Base-by-base conservation (phyloP, 2,329 filamentous ascomycete genomes). In the Penicillium frequentans region DNA sequence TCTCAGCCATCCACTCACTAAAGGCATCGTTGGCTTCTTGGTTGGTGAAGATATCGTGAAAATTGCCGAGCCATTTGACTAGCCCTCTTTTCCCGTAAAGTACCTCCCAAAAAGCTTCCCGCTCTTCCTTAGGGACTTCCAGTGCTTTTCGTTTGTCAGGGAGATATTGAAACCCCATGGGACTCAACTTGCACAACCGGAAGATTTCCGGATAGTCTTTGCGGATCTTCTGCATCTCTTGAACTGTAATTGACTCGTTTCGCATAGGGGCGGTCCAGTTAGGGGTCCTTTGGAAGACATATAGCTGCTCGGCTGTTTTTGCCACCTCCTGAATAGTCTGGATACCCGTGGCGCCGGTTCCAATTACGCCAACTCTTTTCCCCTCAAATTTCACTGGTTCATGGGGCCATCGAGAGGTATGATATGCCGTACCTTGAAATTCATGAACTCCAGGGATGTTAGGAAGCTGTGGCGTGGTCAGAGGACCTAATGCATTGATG, bases 271-370 rank as follows among this genome's bases (percentile, higher is more conserved):
- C 23, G 23, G 23, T 23, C 23, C 23, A 23, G 23, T 68, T 69
- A 0, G 69, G 62, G 0, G 65, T 65, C 1, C 66, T 60, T 33
- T 67, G 64, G 31, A 67, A 67, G 14, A 68, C 60, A 4, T 67
- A 65, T 2, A 68, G 60, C 5, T 56, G 35, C 2, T 54, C 52
- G 5, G 54, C 65, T 2, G 23, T 56, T 52, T 61, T 62, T 11
- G 60, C 60, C 29, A 62, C 57, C 19, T 62, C 59, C 27, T 67
- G 65, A 10, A 66, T 68, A 23, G 66, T 60, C 45, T 79, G 77
- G 4, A 79, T 73, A 5, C 72, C 77, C 0, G 76, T 77, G 3
- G 75, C 73, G 7, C 77, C 77, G 9, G 74, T 77, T 1, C 77
- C 77, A 16, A 79, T 73, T 2, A 79, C 65, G 3, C 73, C 77